These are phyloP conservation scores for Cordyceps cicadae DNA, from an alignment of 2,329 filamentous ascomycete species.

Conservation along the genomic window DNA sequence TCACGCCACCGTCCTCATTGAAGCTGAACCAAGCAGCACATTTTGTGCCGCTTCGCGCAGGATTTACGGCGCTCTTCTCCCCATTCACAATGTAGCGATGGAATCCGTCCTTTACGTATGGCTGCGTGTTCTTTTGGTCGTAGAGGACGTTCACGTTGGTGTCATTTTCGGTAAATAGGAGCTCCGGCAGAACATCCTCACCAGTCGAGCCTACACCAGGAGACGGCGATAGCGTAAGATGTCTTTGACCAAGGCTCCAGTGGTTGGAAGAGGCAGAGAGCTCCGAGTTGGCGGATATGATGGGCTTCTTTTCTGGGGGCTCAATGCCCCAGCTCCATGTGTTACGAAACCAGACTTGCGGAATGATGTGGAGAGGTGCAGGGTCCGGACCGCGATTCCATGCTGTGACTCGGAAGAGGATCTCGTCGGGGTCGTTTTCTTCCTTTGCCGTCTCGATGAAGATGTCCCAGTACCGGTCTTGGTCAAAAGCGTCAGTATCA, in stretches of 20 bases:
- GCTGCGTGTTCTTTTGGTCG: constrained; percentile 65
- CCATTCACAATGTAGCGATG: constrained; percentile 78
- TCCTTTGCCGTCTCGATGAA: constrained; percentile 96
- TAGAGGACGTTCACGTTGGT: constrained; percentile 78
- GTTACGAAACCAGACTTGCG: constrained; percentile 94
- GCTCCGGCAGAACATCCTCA: constrained; percentile 73
- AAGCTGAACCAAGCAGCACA: constrained; percentile 87
- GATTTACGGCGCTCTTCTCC: constrained; percentile 75
- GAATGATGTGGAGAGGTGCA: constrained; percentile 85
- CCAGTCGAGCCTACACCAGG: constrained; percentile 72
- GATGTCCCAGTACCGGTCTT: constrained; percentile 93
- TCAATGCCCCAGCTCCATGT: constrained; percentile 94
- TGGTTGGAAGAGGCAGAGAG: constrained; percentile 71
- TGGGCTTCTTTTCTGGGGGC: constrained; percentile 65
- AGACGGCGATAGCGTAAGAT: constrained; percentile 78
- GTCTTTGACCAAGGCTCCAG: constrained; percentile 71
- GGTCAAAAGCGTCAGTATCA: constrained; percentile 81
- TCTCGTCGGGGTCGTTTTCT: constrained; percentile 79
- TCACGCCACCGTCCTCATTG: constrained; percentile 79
- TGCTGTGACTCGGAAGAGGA: constrained; percentile 88
- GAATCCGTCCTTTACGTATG: constrained; percentile 92
- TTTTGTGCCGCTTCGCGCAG: constrained; percentile 73
- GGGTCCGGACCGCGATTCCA: constrained; percentile 92
- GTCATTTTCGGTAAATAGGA: constrained; percentile 94
- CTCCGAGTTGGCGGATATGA: constrained; percentile 57